Evolutionary conservation across 2,329 filamentous ascomycete genomes (phyloP), one percentile per base, ranked within the genome.

Genomic region (Fusarium abutilonis): DNA sequence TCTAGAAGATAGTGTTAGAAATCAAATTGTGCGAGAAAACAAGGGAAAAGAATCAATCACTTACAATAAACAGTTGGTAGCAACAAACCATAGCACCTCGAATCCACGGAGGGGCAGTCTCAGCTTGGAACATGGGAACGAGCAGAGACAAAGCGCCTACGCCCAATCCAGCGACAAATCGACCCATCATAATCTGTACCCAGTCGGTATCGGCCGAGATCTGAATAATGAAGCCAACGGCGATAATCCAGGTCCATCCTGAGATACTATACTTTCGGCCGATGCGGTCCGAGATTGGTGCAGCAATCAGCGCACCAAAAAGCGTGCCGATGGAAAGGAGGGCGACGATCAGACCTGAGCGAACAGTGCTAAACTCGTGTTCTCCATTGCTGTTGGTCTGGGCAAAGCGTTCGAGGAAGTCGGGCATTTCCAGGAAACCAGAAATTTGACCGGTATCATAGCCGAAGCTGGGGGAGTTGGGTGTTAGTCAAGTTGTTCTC

Each of bases 41-140:
- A 23, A 8, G 7, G 23, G 23, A 17, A 28, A 4, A 17, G 10
- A n/a, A 0, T 4, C 1, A n/a, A 0, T 4, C 1, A 60, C 57
- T 45, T 34, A 61, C 91, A 74, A 91, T 89, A 75, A 90, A 88
- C 4, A 91, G 80, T 76, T 91, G 89, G 73, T 91, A 91, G 11
- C 82, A 83, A 42, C 83, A 83, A 44, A 91, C 85, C 61, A 91
- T 80, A 5, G 85, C 80, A 52, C 87, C 88, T 63, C 89, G 82
- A 45, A 91, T 85, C 72, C 86, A 86, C 13, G 86, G 81, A 0
- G 89, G 89, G 6, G 86, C 85, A 6, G 83, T 89, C 74, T 92
- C 89, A n/a, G 84, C 84, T 68, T 90, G 87, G 71, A 90, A 91
- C 85, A 91, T 88, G n/a, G 87, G 87, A 0, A 88, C 86, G 11